These are phyloP conservation scores for Epichloe baconii DNA, from an alignment of 2,329 filamentous ascomycete genomes.

Conservation along the genomic window DNA sequence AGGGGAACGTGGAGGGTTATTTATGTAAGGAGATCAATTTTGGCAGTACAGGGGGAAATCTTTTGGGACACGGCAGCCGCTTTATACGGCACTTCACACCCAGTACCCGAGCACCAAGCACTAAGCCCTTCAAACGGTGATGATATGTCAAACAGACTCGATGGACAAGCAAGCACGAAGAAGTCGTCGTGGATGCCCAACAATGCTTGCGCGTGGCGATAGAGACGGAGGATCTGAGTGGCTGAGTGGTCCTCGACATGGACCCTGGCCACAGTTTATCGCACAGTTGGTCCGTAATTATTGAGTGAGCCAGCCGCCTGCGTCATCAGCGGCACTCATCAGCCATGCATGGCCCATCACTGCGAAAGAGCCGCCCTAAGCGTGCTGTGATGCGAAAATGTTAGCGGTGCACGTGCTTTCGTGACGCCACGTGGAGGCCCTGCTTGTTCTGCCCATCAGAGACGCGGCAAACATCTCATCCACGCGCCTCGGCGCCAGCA, in stretches of 20 bases:
- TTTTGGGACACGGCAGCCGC: too few species aligned
- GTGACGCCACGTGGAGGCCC: background rate
- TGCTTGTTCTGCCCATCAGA: background rate
- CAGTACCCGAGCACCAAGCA: too few species aligned
- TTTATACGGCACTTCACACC: too few species aligned
- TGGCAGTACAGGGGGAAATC: too few species aligned
- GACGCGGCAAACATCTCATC: background rate
- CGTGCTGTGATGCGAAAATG: background rate
- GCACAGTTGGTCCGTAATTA: background rate
- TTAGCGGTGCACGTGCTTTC: conserved; percentile 1
- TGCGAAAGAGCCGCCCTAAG: background rate
- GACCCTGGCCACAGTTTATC: background rate
- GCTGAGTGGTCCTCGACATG: background rate
- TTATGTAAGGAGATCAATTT: too few species aligned
- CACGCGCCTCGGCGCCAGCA: background rate
- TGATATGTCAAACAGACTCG: too few species aligned
- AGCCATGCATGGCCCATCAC: background rate
- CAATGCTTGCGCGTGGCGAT: too few species aligned
- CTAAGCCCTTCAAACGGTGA: too few species aligned
- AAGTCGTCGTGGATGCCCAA: too few species aligned
- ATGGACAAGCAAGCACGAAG: too few species aligned
- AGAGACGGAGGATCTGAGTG: too few species aligned
- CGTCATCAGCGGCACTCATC: background rate
- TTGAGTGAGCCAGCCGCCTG: background rate
- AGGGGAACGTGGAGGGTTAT: too few species aligned